Evolutionary conservation across 2,329 filamentous ascomycete genomes (phyloP).

Genomic region (Ascochyta viciae-villosae): DNA sequence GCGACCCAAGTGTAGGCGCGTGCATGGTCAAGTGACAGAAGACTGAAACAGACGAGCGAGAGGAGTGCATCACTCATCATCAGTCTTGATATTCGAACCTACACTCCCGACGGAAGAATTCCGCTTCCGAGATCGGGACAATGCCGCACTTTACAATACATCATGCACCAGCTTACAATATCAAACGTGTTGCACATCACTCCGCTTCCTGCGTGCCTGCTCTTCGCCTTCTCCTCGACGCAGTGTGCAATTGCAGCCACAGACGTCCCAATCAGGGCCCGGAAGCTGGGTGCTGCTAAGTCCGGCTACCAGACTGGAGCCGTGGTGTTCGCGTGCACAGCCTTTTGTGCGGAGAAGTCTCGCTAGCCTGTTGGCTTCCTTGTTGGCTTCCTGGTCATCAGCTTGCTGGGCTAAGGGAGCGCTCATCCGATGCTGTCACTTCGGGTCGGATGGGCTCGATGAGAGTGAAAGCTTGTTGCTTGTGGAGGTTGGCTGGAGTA

Average conservation of each 20-base stretch:
- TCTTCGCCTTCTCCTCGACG: background rate
- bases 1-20: background rate
- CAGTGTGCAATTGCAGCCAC: background rate
- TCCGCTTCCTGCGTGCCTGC: background rate
- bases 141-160: slow-evolving; percentile 5
- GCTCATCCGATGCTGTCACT: slow-evolving; percentile 31
- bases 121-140: slow-evolving; percentile 11
- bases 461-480: too few species aligned
- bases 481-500: too few species aligned
- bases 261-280: slow-evolving; percentile 17
- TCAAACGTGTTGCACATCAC: slow-evolving; percentile 6
- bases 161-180: slow-evolving; percentile 7
- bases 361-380: slow-evolving; percentile 11
- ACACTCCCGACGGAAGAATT: background rate
- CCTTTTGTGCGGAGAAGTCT: slow-evolving; percentile 36
- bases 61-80: background rate
- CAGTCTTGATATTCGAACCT: too few species aligned
- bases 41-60: slow-evolving; percentile 1
- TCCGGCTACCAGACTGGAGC: slow-evolving; percentile 15
- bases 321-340: slow-evolving; percentile 19
- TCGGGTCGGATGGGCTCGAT: slow-evolving; percentile 27
- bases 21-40: background rate
- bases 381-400: slow-evolving; percentile 21
- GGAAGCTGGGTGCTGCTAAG: slow-evolving; percentile 3
- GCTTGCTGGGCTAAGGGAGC: slow-evolving; percentile 37